Base-by-base conservation (phyloP, 495 filamentous ascomycete species). In the Lichina pygmaea region DNA sequence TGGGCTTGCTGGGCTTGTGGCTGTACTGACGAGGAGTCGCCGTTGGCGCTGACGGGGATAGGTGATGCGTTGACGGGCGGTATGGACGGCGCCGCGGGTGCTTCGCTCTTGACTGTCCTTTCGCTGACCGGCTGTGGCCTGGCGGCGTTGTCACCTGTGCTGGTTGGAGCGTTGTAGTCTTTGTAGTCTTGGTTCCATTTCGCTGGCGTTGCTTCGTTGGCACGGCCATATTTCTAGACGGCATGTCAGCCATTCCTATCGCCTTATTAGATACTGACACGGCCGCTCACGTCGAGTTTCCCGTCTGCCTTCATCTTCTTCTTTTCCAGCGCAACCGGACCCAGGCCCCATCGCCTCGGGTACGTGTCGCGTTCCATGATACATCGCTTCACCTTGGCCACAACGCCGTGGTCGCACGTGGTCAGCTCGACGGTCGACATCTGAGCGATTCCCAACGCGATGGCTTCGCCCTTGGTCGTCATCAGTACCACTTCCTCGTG, bases 311-410 rank as follows among this genome's bases (percentile, higher is more conserved):
- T 95, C 64, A 97, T 73, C 73, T 94, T 91, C 76, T 95, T 95
- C 75, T 97, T 97, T 65, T 93, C 79, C 39, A 78, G 54, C 31
- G 89, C 86, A 46, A 81, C 72, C 38, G 86, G 86, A 41, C 89
- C 89, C 52, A 93, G 61, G 44, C 91, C 91, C 89, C 89, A 97
- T 66, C 85, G 65, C 57, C 81, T 71, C 47, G 86, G 86, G 67
- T 97, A 97, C 10, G 92, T 67, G 57, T 94, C 86, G 50, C 89
- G 81, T 65, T 97, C 91, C 89, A 97, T 95, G 61, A 97, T 97
- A 60, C 81, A 84, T 46, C 89, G 74, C 74, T 95, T 95, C 57
- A 95, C 77, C 66, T 92, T 93, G 44, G 91, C 89, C 41, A 95
- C 86, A 33, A 92, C 80, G 51, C 91, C 91, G 60, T 97, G 91